phyloP scores from a whole-genome alignment of 345 rosid species.

The Syzygium jambos region DNA sequence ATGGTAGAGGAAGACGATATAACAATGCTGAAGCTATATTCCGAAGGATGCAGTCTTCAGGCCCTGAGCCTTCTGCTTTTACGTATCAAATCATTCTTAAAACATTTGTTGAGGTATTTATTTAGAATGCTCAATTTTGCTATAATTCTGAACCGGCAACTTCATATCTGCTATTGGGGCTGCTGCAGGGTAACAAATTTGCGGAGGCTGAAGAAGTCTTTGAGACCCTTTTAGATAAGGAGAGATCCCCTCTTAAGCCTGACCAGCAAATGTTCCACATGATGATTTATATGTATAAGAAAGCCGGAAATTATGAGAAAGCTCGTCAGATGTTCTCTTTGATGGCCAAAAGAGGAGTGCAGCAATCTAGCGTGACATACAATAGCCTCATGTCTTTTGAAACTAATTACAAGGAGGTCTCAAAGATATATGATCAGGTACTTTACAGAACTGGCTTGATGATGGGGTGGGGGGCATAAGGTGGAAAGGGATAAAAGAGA shows the following conservation, averaged over 20 bases:
- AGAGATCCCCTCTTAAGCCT: constrained; percentile 62
- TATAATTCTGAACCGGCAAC: background rate
- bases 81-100: constrained; percentile 90
- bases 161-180: background rate
- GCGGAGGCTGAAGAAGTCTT: constrained; percentile 82
- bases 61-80: constrained; percentile 90
- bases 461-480: background rate
- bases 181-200: constrained; percentile 65
- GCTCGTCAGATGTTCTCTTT: constrained; percentile 67
- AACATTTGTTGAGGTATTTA: constrained; percentile 65
- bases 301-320: constrained; percentile 74
- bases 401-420: constrained; percentile 87
- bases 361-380: constrained; percentile 70
- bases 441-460: background rate
- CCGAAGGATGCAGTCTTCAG: constrained; percentile 83
- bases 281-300: constrained; percentile 93
- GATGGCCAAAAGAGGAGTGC: constrained; percentile 68
- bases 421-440: constrained; percentile 95
- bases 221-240: constrained; percentile 58
- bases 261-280: constrained; percentile 95
- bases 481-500: background rate
- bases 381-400: constrained; percentile 95
- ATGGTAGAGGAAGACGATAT: constrained; percentile 80
- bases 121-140: background rate
- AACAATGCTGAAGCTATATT: constrained; percentile 92